phyloP scores from a whole-genome alignment of 2,329 filamentous ascomycete genomes.

The Zymoseptoria passerinii region DNA sequence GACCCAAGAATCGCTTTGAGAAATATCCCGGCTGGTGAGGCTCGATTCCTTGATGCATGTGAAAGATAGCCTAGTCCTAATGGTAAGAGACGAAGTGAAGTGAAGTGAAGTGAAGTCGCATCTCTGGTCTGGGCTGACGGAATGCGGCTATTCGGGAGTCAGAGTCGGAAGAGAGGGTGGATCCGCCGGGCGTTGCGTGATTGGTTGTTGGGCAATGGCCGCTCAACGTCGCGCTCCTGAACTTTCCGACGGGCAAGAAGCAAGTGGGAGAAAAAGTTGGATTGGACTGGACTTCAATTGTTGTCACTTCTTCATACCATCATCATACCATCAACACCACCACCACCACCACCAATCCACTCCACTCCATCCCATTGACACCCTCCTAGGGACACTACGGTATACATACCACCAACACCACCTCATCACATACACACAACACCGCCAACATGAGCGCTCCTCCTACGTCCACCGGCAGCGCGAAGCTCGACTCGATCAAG shows the following conservation, averaged over 20 bases:
- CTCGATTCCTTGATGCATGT: no score
- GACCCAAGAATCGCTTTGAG: no score
- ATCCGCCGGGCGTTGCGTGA: background rate
- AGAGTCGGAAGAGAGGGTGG: no score
- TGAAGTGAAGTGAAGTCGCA: no score
- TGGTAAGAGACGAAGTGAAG: no score
- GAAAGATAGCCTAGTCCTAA: no score
- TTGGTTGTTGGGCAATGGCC: background rate
- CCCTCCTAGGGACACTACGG: background rate
- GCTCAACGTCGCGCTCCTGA: background rate
- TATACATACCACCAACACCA: background rate
- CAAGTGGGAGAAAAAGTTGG: background rate
- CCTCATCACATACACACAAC: background rate
- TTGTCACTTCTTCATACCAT: background rate
- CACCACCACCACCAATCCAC: background rate
- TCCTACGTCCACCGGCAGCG: slow-evolving; percentile 42
- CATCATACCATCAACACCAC: background rate
- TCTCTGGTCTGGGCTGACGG: no score
- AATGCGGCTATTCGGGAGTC: no score
- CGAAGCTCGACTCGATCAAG: slow-evolving; percentile 47
- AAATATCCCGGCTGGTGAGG: no score
- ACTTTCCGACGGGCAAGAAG: background rate
- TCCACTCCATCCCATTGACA: background rate
- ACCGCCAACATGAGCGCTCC: slow-evolving; percentile 32
- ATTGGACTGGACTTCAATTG: background rate